Conservation (phyloP, 202 grass and related monocot species). For the Saccharum hybrid region DNA sequence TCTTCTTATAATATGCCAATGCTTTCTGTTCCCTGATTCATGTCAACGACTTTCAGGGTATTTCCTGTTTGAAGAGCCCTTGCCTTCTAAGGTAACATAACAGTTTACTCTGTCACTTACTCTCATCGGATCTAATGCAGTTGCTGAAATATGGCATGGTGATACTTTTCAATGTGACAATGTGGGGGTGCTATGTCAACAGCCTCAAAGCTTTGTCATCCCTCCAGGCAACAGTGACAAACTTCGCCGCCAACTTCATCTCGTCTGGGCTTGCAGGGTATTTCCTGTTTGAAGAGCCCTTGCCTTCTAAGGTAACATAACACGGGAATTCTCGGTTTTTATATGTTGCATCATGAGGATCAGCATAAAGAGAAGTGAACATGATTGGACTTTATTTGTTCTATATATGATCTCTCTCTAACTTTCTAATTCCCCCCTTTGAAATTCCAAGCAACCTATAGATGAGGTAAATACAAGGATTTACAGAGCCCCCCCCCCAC, state of each 20-base stretch:
- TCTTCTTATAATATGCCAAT: not conserved
- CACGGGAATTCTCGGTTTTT: not conserved
- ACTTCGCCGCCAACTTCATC: slow-evolving; percentile 90
- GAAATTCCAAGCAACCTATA: not conserved
- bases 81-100: too few species aligned
- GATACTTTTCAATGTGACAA: slow-evolving; percentile 76
- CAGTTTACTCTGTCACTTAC: not conserved
- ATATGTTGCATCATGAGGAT: not conserved
- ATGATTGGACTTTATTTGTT: not conserved
- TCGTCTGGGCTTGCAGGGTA: slow-evolving; percentile 86
- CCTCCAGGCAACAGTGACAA: slow-evolving; percentile 90
- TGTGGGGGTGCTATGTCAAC: slow-evolving; percentile 95
- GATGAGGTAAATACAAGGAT: not conserved
- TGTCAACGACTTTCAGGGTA: not conserved
- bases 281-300: slow-evolving; percentile 77
- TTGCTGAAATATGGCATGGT: slow-evolving; percentile 77
- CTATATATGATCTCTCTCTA: not conserved
- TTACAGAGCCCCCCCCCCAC: not conserved
- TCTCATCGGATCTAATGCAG: slow-evolving; percentile 47
- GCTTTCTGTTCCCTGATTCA: not conserved
- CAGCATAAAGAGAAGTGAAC: not conserved
- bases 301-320: slow-evolving; percentile 80
- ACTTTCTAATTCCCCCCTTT: not conserved
- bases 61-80: too few species aligned
- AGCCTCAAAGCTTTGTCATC: slow-evolving; percentile 88